Evolutionary conservation across 2,329 filamentous ascomycete species (phyloP), one percentile per base, ranked within the genome.

Genomic region (Xylariomycetidae sp.): DNA sequence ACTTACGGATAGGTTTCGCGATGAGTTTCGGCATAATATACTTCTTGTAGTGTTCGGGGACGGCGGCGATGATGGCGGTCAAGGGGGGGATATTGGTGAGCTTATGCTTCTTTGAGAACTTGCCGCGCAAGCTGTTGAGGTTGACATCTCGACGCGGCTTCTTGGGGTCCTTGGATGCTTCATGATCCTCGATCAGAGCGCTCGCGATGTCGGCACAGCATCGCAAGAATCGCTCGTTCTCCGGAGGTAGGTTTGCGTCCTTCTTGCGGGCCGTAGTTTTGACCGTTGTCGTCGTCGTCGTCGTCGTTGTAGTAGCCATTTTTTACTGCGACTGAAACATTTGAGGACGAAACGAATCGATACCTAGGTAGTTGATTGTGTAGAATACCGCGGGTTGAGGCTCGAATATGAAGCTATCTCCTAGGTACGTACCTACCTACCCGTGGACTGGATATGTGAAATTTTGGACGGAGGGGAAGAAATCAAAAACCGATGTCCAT

Each of bases 21-120:
- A 98, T 88, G 42, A 98, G 70, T 64, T 95, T 95, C 14, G 89
- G 92, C 42, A 97, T 66, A 41, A 98, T 96, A 54, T 97, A 97
- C 67, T 97, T 98, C 71, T 97, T 98, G 68, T 97, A 96, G 60
- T 97, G 89, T 59, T 98, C 92, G n/a, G 94, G 94, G 22, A 98
- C 90, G 8, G 92, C 92, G 34, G 92, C 88, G 56, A 98, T 97
- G 56, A 98, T 98, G 40, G 92, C 90, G 7, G 90, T 97, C 45
- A 98, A 69, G 16, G 94, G 88, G 19, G 92, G 92, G 49, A 94
- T 86, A 41, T 80, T 88, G 59, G 80, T 83, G 41, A 98, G 70
- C 58, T 81, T 85, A 67, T 97, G 88, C 67, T 96, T 97, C 67
- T 92, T 94, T 28, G 92, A 78, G 42, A 95, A 79, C 56, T 89